Conservation (phyloP, 2,329 filamentous ascomycete species). For the Fusarium sp. region DNA sequence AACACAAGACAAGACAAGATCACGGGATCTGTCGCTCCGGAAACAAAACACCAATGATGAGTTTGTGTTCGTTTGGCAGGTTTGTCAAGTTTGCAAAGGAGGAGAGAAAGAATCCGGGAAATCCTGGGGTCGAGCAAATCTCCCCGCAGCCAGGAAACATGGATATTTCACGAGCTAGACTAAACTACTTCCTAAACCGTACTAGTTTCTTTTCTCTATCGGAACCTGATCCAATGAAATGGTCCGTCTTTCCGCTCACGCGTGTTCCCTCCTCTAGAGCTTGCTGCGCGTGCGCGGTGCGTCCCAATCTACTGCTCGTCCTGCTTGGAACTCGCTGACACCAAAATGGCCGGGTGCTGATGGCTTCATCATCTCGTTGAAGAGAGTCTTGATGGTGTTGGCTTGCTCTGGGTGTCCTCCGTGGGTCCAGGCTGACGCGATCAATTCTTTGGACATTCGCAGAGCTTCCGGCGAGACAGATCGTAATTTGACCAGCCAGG, state of each 20-base stretch:
- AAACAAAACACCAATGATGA: background rate
- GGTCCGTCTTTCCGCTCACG: background rate
- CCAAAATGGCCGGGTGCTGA: background rate
- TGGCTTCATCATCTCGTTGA: background rate
- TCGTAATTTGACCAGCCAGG: background rate
- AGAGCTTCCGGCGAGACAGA: background rate
- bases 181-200: background rate
- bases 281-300: background rate
- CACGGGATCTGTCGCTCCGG: background rate
- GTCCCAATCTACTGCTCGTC: constrained; percentile 35
- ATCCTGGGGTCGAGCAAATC: background rate
- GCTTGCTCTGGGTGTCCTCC: background rate
- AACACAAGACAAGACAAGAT: background rate
- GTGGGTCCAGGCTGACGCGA: background rate
- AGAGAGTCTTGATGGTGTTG: background rate
- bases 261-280: background rate
- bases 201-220: background rate
- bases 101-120: background rate
- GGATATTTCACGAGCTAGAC: background rate
- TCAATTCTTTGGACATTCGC: background rate
- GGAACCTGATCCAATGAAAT: background rate
- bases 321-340: constrained; percentile 9
- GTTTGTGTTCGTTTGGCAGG: background rate
- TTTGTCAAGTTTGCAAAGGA: background rate
- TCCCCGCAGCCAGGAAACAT: background rate